Conservation (phyloP, 2,329 filamentous ascomycete species). For the Aspergillus terreus region DNA sequence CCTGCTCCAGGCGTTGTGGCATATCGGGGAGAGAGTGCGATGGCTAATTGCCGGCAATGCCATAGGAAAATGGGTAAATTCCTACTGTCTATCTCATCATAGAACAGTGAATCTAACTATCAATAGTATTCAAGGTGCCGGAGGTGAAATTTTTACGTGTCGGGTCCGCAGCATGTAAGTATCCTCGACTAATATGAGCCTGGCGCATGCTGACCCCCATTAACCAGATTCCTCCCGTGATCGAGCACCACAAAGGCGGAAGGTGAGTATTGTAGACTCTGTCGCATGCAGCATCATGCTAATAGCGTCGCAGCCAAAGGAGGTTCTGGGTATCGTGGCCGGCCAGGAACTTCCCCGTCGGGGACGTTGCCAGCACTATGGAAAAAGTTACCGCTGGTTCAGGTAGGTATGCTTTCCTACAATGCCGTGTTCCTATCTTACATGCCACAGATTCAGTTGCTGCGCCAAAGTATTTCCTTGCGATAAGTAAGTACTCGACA, state of each 20-base stretch:
- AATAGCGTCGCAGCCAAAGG: slow-evolving; percentile 35
- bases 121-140: slow-evolving; percentile 64
- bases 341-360: slow-evolving; percentile 52
- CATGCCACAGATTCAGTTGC: slow-evolving; percentile 47
- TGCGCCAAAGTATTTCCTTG: slow-evolving; percentile 56
- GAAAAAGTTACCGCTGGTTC: slow-evolving; percentile 56
- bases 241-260: slow-evolving; percentile 32
- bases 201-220: neutral
- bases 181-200: neutral
- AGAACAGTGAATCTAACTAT: neutral
- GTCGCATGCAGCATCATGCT: neutral
- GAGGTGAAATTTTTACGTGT: slow-evolving; percentile 75
- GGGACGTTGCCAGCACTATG: slow-evolving; percentile 53
- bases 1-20: slow-evolving; percentile 62
- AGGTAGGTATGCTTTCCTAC: neutral
- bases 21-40: slow-evolving; percentile 68
- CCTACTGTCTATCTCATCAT: too few relatives aligned
- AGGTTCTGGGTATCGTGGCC: slow-evolving; percentile 53
- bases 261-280: slow-evolving; percentile 26
- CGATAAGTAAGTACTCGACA: slow-evolving; percentile 45
- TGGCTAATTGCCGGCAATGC: slow-evolving; percentile 74
- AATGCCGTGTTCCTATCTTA: neutral
- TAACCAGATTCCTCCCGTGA: slow-evolving; percentile 26
- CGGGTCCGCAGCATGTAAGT: slow-evolving; percentile 51
- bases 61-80: slow-evolving; percentile 68